Conservation (phyloP, 163 green algal species). For the Volvox carteri region DNA sequence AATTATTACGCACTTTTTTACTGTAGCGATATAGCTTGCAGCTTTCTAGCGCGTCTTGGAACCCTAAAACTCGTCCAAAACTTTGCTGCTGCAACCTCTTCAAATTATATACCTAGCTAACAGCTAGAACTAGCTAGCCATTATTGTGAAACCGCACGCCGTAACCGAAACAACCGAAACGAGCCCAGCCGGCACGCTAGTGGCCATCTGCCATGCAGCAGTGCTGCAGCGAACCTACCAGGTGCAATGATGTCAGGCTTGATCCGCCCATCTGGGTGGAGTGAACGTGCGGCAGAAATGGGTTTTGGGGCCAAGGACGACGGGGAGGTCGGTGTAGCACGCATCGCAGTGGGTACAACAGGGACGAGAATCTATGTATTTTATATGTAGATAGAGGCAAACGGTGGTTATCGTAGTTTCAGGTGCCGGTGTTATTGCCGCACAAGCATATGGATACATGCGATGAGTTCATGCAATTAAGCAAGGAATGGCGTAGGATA, state of each 20-base stretch:
- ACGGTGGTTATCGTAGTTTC: too few species aligned
- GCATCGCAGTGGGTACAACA: too few species aligned
- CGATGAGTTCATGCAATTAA: too few species aligned
- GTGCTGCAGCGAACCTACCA: too few species aligned
- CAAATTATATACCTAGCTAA: neutral
- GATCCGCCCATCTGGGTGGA: slow-evolving; percentile 9
- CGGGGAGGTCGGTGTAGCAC: too few species aligned
- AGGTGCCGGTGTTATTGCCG: too few species aligned
- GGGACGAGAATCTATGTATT: too few species aligned
- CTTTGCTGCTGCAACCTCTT: neutral
- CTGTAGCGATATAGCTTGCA: neutral
- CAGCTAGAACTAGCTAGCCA: neutral
- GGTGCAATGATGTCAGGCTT: slow-evolving; percentile 21
- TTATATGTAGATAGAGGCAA: too few species aligned
- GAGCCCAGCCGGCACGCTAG: neutral
- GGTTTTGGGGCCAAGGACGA: too few species aligned
- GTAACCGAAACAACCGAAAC: neutral
- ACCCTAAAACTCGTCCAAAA: neutral
- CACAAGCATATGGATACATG: too few species aligned
- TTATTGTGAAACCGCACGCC: neutral
- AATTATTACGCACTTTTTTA: neutral
- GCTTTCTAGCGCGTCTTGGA: neutral
- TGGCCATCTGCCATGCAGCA: neutral
- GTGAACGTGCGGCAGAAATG: too few species aligned
- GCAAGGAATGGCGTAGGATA: too few species aligned